These are phyloP conservation scores for Scolecobasidium constrictum DNA, from an alignment of 2,329 filamentous ascomycete genomes.

Conservation along the genomic window DNA sequence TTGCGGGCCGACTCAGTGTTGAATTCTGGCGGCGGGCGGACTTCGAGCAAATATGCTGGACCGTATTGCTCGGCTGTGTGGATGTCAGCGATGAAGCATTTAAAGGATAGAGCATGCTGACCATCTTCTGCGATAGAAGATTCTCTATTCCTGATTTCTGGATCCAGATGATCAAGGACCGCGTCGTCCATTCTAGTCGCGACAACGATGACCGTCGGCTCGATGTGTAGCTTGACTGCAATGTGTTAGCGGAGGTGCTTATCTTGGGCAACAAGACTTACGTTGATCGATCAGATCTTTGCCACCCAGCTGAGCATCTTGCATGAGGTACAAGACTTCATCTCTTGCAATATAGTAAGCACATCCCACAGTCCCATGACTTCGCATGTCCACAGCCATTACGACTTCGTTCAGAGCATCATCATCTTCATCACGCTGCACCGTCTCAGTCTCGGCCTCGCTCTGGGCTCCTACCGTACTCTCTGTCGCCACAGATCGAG, in stretches of 20 bases:
- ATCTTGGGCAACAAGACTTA: conserved; percentile 17
- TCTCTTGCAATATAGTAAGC: conserved; percentile 68
- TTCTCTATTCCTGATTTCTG: conserved; percentile 25
- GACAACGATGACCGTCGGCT: conserved; percentile 49
- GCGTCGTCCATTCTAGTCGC: conserved; percentile 45
- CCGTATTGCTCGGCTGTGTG: conserved; percentile 36
- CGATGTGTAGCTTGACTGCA: conserved; percentile 49
- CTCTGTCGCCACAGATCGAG: no score
- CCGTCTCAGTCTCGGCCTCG: conserved; percentile 12
- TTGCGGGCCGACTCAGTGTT: conserved; percentile 53
- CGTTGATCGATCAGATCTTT: conserved; percentile 45
- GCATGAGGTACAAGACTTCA: conserved; percentile 61
- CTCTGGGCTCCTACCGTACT: no score
- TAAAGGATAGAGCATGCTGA: no score
- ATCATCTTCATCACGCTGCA: conserved; percentile 25
- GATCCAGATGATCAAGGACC: conserved; percentile 33
- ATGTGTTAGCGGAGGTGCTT: conserved; percentile 12
- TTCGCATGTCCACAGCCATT: conserved; percentile 68
- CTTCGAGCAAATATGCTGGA: conserved; percentile 52
- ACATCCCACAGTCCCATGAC: conserved; percentile 66
- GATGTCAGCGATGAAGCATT: no score
- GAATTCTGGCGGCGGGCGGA: conserved; percentile 63
- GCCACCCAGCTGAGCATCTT: conserved; percentile 62
- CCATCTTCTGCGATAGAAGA: conserved; percentile 20
- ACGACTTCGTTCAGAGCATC: conserved; percentile 56